A percentile compares a stretch with the other conserved stretches of the same genome.
phyloP scores from a whole-genome alignment of 2,329 filamentous ascomycete species.

The Orbilia brochopaga region DNA sequence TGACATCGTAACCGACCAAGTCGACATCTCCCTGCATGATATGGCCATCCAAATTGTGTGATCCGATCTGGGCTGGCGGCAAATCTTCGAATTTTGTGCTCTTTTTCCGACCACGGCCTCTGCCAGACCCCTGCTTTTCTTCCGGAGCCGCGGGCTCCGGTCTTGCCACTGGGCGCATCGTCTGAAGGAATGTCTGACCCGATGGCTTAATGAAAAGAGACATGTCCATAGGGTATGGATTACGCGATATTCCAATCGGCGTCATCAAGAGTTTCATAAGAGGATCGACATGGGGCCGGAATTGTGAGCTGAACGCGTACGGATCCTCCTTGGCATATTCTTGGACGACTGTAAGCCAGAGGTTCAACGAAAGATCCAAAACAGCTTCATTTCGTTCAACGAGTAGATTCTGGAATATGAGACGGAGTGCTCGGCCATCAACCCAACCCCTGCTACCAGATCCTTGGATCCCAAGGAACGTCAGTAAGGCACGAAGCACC shows the following conservation, averaged over 20 bases:
- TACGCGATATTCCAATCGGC: constrained; percentile 87
- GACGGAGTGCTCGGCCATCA: constrained; percentile 81
- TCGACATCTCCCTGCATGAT: constrained; percentile 98
- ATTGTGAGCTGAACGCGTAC: constrained; percentile 72
- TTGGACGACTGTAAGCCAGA: constrained; percentile 80
- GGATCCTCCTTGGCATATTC: constrained; percentile 69
- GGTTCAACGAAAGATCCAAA: constrained; percentile 79
- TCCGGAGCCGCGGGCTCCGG: constrained; percentile 57
- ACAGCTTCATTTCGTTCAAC: constrained; percentile 81
- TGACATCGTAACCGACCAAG: constrained; percentile 83
- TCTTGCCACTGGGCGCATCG: constrained; percentile 56
- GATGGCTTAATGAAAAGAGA: constrained; percentile 91
- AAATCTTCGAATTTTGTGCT: constrained; percentile 80
- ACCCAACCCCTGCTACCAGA: constrained; percentile 86
- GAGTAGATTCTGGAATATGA: constrained; percentile 93
- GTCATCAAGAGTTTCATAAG: constrained; percentile 84
- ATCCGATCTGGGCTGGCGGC: constrained; percentile 65
- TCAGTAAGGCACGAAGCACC: constrained; percentile 88
- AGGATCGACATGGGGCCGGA: constrained; percentile 76
- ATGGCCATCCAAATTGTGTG: constrained; percentile 94
- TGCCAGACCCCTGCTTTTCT: constrained; percentile 64
- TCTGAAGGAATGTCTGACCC: constrained; percentile 73
- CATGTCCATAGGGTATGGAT: constrained; percentile 90
- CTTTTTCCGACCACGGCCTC: constrained; percentile 70
- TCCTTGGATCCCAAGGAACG: constrained; percentile 85